Percentiles rank a stretch among this genome's conserved stretches.
These are phyloP conservation scores for Paecilomyces dactylethromorphus DNA, from an alignment of 2,329 filamentous ascomycete species.

Conservation along the genomic window DNA sequence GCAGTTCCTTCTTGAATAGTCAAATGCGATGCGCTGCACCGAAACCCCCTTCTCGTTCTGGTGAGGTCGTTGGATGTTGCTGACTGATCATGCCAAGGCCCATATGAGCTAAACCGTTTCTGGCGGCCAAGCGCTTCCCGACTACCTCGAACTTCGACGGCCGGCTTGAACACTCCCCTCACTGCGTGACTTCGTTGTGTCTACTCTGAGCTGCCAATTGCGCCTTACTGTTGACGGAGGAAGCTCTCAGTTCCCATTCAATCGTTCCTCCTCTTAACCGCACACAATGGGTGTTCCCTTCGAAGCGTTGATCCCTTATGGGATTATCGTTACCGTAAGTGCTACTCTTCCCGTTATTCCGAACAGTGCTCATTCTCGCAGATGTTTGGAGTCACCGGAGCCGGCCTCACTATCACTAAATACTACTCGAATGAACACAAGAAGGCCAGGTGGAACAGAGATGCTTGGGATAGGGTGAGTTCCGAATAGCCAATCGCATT, in stretches of 20 bases:
- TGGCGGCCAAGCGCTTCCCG: conserved; percentile 15
- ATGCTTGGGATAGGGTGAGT: conserved; percentile 60
- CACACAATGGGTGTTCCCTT: conserved; percentile 58
- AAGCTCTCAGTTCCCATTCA: background rate
- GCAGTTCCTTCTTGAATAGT: conserved; percentile 19
- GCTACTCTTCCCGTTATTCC: conserved; percentile 5
- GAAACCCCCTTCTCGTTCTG: conserved; percentile 24
- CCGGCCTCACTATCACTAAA: conserved; percentile 51
- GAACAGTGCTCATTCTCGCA: conserved; percentile 22
- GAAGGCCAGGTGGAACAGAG: conserved; percentile 52
- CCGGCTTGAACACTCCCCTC: background rate
- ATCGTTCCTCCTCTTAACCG: background rate
- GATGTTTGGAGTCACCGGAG: conserved; percentile 57
- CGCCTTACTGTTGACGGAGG: background rate
- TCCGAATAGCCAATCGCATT: background rate
- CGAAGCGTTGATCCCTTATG: conserved; percentile 59
- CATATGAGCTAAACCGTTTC: conserved; percentile 22
- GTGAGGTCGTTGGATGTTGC: conserved; percentile 29
- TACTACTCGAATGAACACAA: conserved; percentile 59
- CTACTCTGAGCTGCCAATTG: background rate
- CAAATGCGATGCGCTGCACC: conserved; percentile 23
- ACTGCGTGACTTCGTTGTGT: background rate
- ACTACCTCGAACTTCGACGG: background rate
- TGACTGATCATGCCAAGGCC: conserved; percentile 24
- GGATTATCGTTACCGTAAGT: conserved; percentile 56